phyloP scores from a whole-genome alignment of 2,329 filamentous ascomycete species.

The Pyricularia grisea region DNA sequence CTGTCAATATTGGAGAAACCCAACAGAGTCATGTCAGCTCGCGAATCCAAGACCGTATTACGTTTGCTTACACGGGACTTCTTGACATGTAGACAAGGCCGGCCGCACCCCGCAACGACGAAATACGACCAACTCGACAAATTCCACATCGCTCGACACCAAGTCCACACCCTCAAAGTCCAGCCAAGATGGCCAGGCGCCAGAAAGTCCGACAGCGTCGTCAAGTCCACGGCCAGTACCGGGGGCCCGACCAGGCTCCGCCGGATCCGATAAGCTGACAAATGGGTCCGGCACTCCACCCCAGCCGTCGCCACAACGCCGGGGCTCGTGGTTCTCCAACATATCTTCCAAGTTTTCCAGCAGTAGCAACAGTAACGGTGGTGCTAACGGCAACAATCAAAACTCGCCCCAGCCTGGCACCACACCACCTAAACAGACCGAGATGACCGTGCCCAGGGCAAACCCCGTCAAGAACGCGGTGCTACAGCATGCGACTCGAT shows the following conservation, averaged over 20 bases:
- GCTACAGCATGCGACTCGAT: conserved; percentile 44
- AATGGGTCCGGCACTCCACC: conserved; percentile 13
- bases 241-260: neutral
- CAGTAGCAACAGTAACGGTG: neutral
- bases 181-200: neutral
- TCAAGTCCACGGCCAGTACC: neutral
- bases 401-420: conserved; percentile 21
- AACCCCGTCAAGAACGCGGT: conserved; percentile 47
- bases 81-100: conserved; percentile 15
- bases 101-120: conserved; percentile 15
- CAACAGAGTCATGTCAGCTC: neutral
- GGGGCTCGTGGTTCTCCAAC: conserved; percentile 87
- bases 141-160: neutral
- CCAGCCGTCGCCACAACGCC: conserved; percentile 33
- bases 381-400: conserved; percentile 35
- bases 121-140: conserved; percentile 15
- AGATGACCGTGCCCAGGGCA: conserved; percentile 38
- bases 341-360: conserved; percentile 75
- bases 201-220: conserved; percentile 2
- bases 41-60: neutral
- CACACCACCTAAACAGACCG: conserved; percentile 26
- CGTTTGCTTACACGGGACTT: neutral
- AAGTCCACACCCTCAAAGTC: conserved; percentile 3
- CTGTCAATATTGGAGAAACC: neutral
- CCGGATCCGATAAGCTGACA: conserved; percentile 17